These are phyloP conservation scores for Pyrrhoderma lamaoense DNA, from an alignment of 1,284 basidiomycete genomes.

Conservation along the genomic window DNA sequence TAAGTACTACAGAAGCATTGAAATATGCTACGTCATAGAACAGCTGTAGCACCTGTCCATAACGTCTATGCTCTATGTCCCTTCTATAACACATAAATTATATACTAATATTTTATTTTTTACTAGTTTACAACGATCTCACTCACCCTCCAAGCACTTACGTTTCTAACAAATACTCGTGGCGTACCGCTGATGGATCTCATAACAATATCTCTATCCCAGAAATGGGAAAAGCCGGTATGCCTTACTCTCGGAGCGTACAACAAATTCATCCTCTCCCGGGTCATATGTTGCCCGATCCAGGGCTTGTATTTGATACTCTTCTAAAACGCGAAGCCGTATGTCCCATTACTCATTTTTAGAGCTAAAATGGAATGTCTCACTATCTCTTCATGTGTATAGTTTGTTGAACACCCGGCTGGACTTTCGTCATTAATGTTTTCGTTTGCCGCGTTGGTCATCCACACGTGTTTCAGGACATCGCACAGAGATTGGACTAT, in stretches of 20 bases:
- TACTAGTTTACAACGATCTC: conserved; percentile 68
- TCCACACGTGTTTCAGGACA: conserved; percentile 75
- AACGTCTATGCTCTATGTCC: no score
- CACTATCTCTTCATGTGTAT: background rate
- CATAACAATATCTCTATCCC: conserved; percentile 68
- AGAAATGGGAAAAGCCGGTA: conserved; percentile 65
- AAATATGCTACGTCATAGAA: no score
- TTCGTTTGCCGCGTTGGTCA: conserved; percentile 73
- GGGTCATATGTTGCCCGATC: conserved; percentile 61
- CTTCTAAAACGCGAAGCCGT: conserved; percentile 35
- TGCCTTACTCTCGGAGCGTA: conserved; percentile 74
- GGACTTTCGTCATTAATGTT: conserved; percentile 78
- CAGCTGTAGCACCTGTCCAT: no score
- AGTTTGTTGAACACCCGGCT: conserved; percentile 72
- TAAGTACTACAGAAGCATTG: conserved; percentile 29
- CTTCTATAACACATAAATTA: no score
- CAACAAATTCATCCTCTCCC: conserved; percentile 61
- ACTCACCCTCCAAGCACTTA: conserved; percentile 66
- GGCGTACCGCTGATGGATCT: conserved; percentile 66
- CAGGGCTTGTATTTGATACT: conserved; percentile 72
- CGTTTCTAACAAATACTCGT: conserved; percentile 54
- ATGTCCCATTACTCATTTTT: conserved; percentile 11
- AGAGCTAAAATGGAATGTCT: background rate
- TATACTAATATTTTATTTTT: background rate
- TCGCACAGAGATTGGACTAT: conserved; percentile 57